A percentile compares a stretch with the other conserved stretches of the same genome.
phyloP scores from a whole-genome alignment of 1,284 basidiomycete genomes.

The Bjerkandera adusta region DNA sequence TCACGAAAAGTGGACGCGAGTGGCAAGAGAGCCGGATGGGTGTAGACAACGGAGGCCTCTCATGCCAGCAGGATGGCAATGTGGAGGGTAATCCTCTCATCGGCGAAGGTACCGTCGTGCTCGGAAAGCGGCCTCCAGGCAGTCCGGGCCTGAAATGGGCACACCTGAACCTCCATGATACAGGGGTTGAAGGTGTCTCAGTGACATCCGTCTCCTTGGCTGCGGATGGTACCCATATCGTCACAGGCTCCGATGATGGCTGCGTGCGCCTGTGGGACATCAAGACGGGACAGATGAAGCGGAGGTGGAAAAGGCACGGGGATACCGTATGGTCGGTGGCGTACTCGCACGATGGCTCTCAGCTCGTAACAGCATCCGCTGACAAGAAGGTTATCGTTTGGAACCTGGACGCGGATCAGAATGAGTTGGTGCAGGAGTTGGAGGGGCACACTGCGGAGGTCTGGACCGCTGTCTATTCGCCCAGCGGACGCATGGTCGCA shows the following conservation, averaged over 20 bases:
- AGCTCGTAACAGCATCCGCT: slow-evolving; percentile 6
- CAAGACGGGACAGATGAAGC: slow-evolving; percentile 3
- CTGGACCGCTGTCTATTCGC: slow-evolving; percentile 17
- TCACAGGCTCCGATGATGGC: slow-evolving; percentile 8
- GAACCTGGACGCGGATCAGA: slow-evolving; percentile 1
- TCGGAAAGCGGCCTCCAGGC: neutral
- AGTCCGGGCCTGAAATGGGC: slow-evolving; percentile 3
- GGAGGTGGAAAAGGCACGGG: slow-evolving; percentile 1
- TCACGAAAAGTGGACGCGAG: no score
- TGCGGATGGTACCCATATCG: slow-evolving; percentile 4
- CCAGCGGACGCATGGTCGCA: slow-evolving; percentile 14
- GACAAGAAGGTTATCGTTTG: slow-evolving; percentile 5
- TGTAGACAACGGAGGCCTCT: neutral
- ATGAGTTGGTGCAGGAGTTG: neutral
- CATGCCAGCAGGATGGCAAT: neutral
- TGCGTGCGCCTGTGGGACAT: slow-evolving; percentile 6
- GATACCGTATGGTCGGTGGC: slow-evolving; percentile 4
- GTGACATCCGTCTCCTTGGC: slow-evolving; percentile 4
- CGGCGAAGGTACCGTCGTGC: neutral
- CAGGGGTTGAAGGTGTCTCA: neutral
- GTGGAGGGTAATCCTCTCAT: neutral
- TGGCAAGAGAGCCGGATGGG: no score
- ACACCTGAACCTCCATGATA: slow-evolving; percentile 5
- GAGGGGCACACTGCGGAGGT: slow-evolving; percentile 9
- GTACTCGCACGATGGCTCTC: slow-evolving; percentile 1